Conservation (phyloP, 169 alveolate species). For the Amoebophrya sp. region DNA sequence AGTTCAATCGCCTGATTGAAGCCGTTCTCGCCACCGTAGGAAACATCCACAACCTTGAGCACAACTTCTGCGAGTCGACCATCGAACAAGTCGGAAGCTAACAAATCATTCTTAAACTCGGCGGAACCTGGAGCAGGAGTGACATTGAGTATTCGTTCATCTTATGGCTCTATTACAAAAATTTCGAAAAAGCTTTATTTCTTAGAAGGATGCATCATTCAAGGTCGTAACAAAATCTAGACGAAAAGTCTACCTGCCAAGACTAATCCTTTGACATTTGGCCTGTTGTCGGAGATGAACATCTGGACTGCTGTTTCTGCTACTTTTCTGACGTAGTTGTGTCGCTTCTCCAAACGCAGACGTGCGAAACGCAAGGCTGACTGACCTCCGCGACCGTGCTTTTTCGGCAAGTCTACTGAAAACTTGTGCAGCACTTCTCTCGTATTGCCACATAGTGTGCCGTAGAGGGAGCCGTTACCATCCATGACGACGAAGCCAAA, state of each 20-base stretch:
- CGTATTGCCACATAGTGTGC: constrained; percentile 84
- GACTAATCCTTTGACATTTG: constrained; percentile 61
- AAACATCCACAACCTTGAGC: constrained; percentile 90
- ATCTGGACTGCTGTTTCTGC: constrained; percentile 93
- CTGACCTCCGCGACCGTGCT: constrained; percentile 99
- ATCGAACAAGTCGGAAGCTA: constrained; percentile 85
- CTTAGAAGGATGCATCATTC: neutral
- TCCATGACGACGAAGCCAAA: constrained; percentile 97
- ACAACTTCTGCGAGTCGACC: constrained; percentile 86
- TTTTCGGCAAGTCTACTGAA: constrained; percentile 95
- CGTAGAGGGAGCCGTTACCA: constrained; percentile 94
- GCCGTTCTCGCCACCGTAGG: constrained; percentile 99
- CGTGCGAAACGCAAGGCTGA: constrained; percentile 99
- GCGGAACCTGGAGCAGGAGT: constrained; percentile 68
- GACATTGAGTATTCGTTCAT: neutral
- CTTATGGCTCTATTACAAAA: neutral
- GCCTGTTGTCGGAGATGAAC: constrained; percentile 92
- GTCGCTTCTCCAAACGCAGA: constrained; percentile 95
- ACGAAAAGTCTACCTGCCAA: constrained; percentile 46
- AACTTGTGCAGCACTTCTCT: constrained; percentile 76
- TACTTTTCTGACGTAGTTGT: constrained; percentile 93
- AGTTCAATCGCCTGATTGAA: constrained; percentile 86
- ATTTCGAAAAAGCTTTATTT: neutral
- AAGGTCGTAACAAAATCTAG: neutral
- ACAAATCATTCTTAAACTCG: constrained; percentile 92